Conservation (phyloP, 495 filamentous ascomycete genomes). For the Aspergillus incahuasiensis region DNA sequence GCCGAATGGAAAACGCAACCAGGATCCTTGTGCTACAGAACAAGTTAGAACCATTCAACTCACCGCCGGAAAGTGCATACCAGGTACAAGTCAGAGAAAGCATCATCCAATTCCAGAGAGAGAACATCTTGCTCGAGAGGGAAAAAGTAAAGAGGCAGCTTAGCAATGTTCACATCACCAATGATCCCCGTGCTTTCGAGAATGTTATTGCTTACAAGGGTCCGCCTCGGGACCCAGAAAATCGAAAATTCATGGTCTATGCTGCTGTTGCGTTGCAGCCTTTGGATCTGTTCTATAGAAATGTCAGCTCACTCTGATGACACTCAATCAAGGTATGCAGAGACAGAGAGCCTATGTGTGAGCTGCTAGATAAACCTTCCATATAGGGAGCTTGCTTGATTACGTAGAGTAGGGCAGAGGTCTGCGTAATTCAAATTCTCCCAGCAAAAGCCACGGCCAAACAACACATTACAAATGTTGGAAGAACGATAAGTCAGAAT, state of each 20-base stretch:
- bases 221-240: constrained; percentile 89
- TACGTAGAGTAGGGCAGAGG: constrained; percentile 50
- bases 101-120: constrained; percentile 82
- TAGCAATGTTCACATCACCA: constrained; percentile 83
- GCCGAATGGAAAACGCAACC: constrained; percentile 83
- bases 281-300: constrained; percentile 79
- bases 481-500: background rate
- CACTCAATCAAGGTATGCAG: constrained; percentile 31
- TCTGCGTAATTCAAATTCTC: constrained; percentile 62
- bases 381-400: constrained; percentile 66
- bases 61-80: constrained; percentile 34
- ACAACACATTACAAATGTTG: no score
- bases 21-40: constrained; percentile 73
- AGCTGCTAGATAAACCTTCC: constrained; percentile 36
- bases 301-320: constrained; percentile 59
- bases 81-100: constrained; percentile 83
- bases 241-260: constrained; percentile 92
- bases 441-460: constrained; percentile 19
- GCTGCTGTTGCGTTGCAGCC: constrained; percentile 75
- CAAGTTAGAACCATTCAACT: background rate
- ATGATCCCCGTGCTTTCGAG: constrained; percentile 90
- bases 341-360: constrained; percentile 41
- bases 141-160: constrained; percentile 83
- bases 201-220: constrained; percentile 84
- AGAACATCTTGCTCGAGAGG: constrained; percentile 87